Evolutionary conservation across 345 rosid species (phyloP).

Genomic region (Citrus mangshanensis): DNA sequence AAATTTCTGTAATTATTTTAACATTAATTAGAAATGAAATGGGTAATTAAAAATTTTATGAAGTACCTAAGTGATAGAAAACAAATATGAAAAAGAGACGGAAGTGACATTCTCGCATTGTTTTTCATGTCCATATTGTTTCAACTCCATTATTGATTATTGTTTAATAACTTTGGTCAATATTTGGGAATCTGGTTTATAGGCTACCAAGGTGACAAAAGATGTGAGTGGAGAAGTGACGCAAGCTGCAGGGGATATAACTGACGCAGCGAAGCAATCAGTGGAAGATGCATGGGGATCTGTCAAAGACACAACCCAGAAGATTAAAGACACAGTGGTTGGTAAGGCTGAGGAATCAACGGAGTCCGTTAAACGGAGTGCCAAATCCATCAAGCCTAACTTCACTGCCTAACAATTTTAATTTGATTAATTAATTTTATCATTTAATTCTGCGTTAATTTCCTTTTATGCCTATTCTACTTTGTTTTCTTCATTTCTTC

Average conservation of each 20-base stretch:
- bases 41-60: no score
- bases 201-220: slow-evolving; percentile 30
- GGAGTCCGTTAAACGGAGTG: not conserved
- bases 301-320: slow-evolving; percentile 32
- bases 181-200: not conserved
- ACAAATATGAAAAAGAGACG: no score
- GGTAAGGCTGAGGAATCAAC: slow-evolving; percentile 17
- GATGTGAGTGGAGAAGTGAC: slow-evolving; percentile 13
- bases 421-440: not conserved
- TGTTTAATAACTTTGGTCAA: not conserved
- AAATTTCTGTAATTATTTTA: no score
- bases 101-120: not conserved
- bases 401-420: not conserved
- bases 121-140: not conserved
- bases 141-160: no score
- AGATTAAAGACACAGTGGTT: slow-evolving; percentile 24
- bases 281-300: slow-evolving; percentile 39
- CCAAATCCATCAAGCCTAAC: not conserved
- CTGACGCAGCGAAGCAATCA: slow-evolving; percentile 34
- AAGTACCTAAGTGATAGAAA: no score
- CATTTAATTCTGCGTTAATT: not conserved
- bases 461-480: not conserved
- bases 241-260: slow-evolving; percentile 11
- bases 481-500: not conserved
- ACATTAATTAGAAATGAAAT: no score